Conservation (phyloP, 73 alveolate genomes). For the Tetrahymena malaccensis region DNA sequence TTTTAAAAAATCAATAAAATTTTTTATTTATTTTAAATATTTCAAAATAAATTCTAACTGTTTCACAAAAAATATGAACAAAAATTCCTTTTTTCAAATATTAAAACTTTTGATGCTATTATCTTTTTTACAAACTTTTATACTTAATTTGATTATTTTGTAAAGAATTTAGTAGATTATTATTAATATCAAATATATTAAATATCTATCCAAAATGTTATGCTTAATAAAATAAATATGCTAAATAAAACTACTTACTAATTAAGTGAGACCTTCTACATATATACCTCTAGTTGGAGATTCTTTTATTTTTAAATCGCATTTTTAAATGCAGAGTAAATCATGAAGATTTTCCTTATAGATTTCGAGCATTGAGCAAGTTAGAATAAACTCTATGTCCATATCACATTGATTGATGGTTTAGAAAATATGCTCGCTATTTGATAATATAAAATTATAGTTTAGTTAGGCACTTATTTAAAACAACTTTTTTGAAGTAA, state of each 20-base stretch:
- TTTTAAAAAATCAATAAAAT: no score
- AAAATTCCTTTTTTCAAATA: no score
- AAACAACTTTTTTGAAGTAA: neutral
- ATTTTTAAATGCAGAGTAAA: conserved; percentile 31
- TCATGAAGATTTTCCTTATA: conserved; percentile 69
- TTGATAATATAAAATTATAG: neutral
- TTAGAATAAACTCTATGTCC: conserved; percentile 55
- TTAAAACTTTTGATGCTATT: no score
- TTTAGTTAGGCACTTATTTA: neutral
- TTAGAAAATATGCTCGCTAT: conserved; percentile 29
- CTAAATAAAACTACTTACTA: neutral
- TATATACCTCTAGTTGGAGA: conserved; percentile 67
- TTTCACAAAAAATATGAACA: no score
- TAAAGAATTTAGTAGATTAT: no score
- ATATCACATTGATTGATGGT: conserved; percentile 45
- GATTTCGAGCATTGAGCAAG: conserved; percentile 72
- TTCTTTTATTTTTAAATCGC: conserved; percentile 65
- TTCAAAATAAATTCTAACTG: no score
- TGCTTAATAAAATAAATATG: neutral
- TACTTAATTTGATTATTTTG: no score
- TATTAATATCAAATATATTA: no score
- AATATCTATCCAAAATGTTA: no score
- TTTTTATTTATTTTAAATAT: no score
- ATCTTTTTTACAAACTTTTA: no score
- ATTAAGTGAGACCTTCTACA: conserved; percentile 63